These are phyloP conservation scores for Zoysia pacifica DNA, from an alignment of 176 grass and related monocot species.

Conservation along the genomic window DNA sequence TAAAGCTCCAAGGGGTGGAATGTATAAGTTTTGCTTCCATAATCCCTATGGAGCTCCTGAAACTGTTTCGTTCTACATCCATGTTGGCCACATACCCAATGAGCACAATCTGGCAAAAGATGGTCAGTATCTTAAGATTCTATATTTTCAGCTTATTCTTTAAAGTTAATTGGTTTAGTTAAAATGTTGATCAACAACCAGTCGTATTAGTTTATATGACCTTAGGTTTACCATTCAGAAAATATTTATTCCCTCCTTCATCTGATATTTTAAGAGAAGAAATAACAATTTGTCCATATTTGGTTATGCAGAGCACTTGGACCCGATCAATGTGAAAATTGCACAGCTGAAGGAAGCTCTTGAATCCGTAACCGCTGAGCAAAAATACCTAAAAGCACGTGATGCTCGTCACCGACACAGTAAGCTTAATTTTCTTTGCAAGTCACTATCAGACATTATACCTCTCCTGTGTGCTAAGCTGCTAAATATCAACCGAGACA, in stretches of 20 bases:
- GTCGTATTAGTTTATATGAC: neutral
- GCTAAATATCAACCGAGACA: no score
- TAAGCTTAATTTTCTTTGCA: slow-evolving; percentile 50
- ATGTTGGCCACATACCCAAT: slow-evolving; percentile 97
- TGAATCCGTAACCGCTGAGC: slow-evolving; percentile 86
- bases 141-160: neutral
- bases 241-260: neutral
- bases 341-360: slow-evolving; percentile 92
- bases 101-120: slow-evolving; percentile 96
- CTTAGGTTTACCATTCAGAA: neutral
- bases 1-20: slow-evolving; percentile 86
- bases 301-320: slow-evolving; percentile 77
- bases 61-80: slow-evolving; percentile 98
- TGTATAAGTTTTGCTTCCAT: slow-evolving; percentile 99
- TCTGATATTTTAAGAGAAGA: no score
- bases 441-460: neutral
- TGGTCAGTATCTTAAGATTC: slow-evolving; percentile 55
- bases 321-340: slow-evolving; percentile 97
- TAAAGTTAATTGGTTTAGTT: neutral
- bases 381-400: slow-evolving; percentile 92
- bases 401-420: slow-evolving; percentile 90
- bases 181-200: neutral
- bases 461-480: neutral
- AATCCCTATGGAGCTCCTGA: slow-evolving; percentile 90
- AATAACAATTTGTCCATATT: slow-evolving; percentile 1